Evolutionary conservation across 257 asterid genomes (phyloP), one percentile per base, ranked within the genome.

Genomic region (Lantana camara): DNA sequence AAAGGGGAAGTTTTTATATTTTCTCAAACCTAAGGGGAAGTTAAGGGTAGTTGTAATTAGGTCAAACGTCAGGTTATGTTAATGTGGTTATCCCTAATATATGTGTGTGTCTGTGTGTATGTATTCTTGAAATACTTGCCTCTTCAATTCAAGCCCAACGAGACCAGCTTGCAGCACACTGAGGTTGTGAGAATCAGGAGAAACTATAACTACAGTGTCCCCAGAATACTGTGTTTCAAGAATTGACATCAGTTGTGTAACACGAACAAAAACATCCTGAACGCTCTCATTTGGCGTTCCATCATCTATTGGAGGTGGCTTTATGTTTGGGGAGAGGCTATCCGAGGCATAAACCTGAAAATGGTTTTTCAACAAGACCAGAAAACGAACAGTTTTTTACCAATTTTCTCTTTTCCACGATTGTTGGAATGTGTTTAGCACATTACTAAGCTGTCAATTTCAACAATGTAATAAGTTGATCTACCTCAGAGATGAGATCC

Each of bases 251-350:
- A 89, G 91, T 45, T 89, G 97, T 10, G 97, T 92, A 52, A 92
- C 91, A 14, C 97, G 98, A 23, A 92, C 98, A 75, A 89, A 89
- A 5, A 92, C 98, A 57, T 89, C 98, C 9, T 78, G 84, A 20
- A 89, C 93, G 57, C 98, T 92, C 63, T 89, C 97, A 32, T 92
- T 92, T 11, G 98, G 98, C 22, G 98, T 92, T 21, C 97, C 98
- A 3, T 89, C 96, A 22, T 85, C 75, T 35, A 78, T 70, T 56
- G 98, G 98, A 1, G 97, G 97, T 11, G 98, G 98, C 73, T 83
- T 92, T 19, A 73, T 80, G 35, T 74, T 87, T 11, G 89, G 75
- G 50, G 98, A 92, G 52, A 89, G 78, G 72, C 88, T 79, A 60
- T 92, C 98, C 11, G 80, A 77, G 69, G 84, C 95, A 53, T 92